phyloP scores from a whole-genome alignment of 805 yeast species.

The Kodamaea kaohsiungensis region DNA sequence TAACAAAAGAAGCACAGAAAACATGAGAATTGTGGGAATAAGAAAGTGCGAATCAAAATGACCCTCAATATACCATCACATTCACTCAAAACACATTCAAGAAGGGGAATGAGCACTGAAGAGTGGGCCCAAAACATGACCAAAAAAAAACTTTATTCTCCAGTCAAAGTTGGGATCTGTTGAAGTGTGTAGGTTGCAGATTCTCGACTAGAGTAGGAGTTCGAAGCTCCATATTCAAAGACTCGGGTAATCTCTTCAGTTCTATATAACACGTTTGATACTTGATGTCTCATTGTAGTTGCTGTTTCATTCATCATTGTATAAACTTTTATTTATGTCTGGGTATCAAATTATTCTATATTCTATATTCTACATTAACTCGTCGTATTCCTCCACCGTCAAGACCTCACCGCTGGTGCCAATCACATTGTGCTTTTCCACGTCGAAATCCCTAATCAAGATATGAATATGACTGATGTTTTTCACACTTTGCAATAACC shows the following conservation, averaged over 20 bases:
- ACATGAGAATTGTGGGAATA: too few relatives aligned
- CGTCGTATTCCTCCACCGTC: constrained; percentile 10
- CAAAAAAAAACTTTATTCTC: not conserved
- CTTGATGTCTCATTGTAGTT: too few relatives aligned
- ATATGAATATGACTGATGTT: constrained; percentile 73
- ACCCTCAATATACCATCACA: not conserved
- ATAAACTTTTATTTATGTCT: not conserved
- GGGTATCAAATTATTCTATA: not conserved
- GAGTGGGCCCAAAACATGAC: not conserved
- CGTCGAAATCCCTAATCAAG: constrained; percentile 44
- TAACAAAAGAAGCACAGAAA: too few relatives aligned
- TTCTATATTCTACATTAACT: not conserved
- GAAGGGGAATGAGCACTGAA: not conserved
- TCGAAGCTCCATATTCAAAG: too few relatives aligned
- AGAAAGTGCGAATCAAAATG: not conserved
- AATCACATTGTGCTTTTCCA: constrained; percentile 13
- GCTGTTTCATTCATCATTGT: too few relatives aligned
- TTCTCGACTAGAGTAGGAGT: not conserved
- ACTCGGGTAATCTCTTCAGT: too few relatives aligned
- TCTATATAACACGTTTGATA: too few relatives aligned
- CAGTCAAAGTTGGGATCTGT: not conserved
- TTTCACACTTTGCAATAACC: constrained; percentile 65
- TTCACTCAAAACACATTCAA: not conserved
- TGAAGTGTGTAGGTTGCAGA: not conserved
- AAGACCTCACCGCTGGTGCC: constrained; percentile 14